Evolutionary conservation across 331 rosid species (phyloP).

Genomic region (Phaseolus coccineus): DNA sequence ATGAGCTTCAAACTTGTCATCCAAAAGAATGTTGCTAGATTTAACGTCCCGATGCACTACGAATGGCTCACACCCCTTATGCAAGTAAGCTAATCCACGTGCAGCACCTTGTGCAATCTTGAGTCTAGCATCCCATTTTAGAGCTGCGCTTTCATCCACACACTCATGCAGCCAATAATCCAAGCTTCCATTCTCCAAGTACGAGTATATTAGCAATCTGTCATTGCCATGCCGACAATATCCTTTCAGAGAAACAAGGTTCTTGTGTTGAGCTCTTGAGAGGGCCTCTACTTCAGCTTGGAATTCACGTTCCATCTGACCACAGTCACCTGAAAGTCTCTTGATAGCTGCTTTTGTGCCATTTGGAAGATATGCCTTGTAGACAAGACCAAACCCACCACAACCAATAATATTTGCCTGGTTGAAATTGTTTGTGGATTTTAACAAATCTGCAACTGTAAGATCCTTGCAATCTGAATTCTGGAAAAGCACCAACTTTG

Average conservation of each 20-base stretch:
- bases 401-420: conserved; percentile 82
- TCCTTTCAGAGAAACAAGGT: conserved; percentile 84
- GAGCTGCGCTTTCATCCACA: conserved; percentile 58
- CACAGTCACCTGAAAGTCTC: conserved; percentile 80
- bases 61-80: conserved; percentile 71
- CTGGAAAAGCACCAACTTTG: conserved; percentile 72
- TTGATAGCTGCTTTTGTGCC: conserved; percentile 75
- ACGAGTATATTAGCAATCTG: conserved; percentile 70
- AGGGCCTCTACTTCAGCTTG: conserved; percentile 87
- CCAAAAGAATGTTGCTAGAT: conserved; percentile 81
- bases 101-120: conserved; percentile 79
- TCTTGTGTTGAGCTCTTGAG: conserved; percentile 81
- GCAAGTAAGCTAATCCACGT: conserved; percentile 73
- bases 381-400: conserved; percentile 87
- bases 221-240: conserved; percentile 70
- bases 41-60: conserved; percentile 83
- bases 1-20: conserved; percentile 69
- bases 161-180: conserved; percentile 87
- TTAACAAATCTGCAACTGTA: conserved; percentile 67
- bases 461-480: conserved; percentile 68
- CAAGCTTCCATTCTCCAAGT: conserved; percentile 80
- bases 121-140: conserved; percentile 71
- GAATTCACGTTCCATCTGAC: conserved; percentile 83
- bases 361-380: conserved; percentile 71
- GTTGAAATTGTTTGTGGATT: conserved; percentile 73